Percentiles rank a stretch among this genome's conserved stretches.
phyloP scores from a whole-genome alignment of 73 alveolate species.

The Symbiodinium natans region DNA sequence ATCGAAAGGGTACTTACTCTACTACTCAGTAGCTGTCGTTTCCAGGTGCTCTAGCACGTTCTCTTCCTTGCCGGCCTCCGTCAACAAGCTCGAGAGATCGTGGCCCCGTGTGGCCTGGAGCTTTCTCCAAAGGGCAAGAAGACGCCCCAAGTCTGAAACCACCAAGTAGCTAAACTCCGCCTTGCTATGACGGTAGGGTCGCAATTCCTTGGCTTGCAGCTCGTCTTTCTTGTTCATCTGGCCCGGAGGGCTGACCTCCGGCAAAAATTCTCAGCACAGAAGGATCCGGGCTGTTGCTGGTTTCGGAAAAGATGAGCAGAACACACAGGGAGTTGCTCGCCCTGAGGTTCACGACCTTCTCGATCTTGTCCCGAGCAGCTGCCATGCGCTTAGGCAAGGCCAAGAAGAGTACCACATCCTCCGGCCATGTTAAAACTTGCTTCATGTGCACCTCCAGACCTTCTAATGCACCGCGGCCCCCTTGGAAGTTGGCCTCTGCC shows the following conservation, averaged over 20 bases:
- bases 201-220: slow-evolving; percentile 11
- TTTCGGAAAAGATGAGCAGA: background rate
- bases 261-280: background rate
- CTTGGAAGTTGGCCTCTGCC: background rate
- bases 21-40: too few relatives aligned
- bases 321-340: slow-evolving; percentile 9
- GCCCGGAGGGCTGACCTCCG: background rate
- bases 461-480: background rate
- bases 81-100: slow-evolving; percentile 1
- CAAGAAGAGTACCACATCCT: slow-evolving; percentile 24
- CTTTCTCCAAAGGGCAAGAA: background rate
- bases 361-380: background rate
- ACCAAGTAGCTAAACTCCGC: slow-evolving; percentile 32
- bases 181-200: slow-evolving; percentile 46
- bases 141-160: slow-evolving; percentile 7
- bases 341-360: slow-evolving; percentile 11
- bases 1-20: too few relatives aligned
- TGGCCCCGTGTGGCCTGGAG: background rate
- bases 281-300: background rate
- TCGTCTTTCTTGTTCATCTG: background rate
- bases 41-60: background rate
- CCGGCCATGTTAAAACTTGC: background rate
- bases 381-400: slow-evolving; percentile 31
- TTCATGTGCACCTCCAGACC: background rate
- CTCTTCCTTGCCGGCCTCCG: slow-evolving; percentile 15